Base-by-base conservation (phyloP, 148 eudicot genomes). In the Diospyros kaki region DNA sequence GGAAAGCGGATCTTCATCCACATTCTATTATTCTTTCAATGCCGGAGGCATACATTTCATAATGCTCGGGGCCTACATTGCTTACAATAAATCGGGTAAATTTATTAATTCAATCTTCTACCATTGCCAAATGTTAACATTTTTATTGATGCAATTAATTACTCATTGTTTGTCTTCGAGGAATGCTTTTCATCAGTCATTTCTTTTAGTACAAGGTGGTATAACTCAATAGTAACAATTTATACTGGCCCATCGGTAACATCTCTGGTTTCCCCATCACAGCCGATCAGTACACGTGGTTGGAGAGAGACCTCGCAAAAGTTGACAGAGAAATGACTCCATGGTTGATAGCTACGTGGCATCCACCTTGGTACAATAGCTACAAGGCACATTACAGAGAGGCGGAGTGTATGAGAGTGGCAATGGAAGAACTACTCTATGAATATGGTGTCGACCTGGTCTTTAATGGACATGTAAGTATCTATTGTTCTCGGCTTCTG, bases 271-370 rank as follows among this genome's bases (percentile, higher is more conserved):
- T 72, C 61, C 28, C 61, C 51, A 7, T 18, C 64, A 42, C 87
- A 92, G 98, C 89, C 62, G 92, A 86, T 82, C 98, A 94, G 68
- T 94, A 92, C 90, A 90, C 88, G 84, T 95, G 98, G 98, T 74
- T 95, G 86, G 88, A 83, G 87, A 85, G 83, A 80, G 98, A 95
- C 82, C 80, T 95, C 71, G 91, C 92, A 45, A 87, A 87, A 28
- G 94, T 95, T 43, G 87, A 95, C 77, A 79, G 98, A 66, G 71
- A 85, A 59, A 83, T 86, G 64, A 95, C 97, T 58, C 98, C 98
- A 56, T 95, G 98, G 98, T 80, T 95, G 73, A 85, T 95, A 46
- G 96, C 91, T 69, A 78, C 88, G 40, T 92, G 96, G 97, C 97
- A 95, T 86, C 87, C 97, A 67, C 98, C 98, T 9, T 95, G 98